A percentile compares a stretch with the other conserved stretches of the same genome.
phyloP scores from a whole-genome alignment of 2,329 filamentous ascomycete genomes.

The Xylaria sp. region DNA sequence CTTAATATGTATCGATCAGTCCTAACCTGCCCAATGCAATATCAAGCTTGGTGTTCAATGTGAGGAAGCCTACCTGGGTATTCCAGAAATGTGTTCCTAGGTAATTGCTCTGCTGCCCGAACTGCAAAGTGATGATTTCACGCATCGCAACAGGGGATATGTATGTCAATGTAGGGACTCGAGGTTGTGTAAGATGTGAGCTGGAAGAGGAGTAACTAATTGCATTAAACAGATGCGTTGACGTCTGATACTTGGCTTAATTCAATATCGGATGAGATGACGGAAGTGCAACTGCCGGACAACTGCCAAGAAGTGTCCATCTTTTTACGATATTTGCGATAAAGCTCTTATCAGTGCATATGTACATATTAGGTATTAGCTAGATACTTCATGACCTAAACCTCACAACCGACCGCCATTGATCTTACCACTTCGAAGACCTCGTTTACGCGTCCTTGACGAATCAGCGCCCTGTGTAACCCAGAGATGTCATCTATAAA shows the following conservation, averaged over 20 bases:
- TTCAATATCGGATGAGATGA: not conserved
- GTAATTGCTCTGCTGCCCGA: constrained; percentile 92
- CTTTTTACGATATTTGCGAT: not conserved
- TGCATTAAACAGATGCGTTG: too few species aligned
- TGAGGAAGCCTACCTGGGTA: constrained; percentile 63
- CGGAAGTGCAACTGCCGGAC: too few species aligned
- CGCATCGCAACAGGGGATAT: constrained; percentile 63
- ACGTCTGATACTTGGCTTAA: not conserved
- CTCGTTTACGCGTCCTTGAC: too few species aligned
- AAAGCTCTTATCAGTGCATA: not conserved
- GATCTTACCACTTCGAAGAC: too few species aligned
- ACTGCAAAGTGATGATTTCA: constrained; percentile 91
- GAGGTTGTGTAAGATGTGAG: not conserved
- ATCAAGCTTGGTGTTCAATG: not conserved
- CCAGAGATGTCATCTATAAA: constrained; percentile 35
- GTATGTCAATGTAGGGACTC: not conserved
- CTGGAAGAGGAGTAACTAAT: too few species aligned
- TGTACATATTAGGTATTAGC: too few species aligned
- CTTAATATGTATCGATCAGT: constrained; percentile 45
- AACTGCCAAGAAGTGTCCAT: not conserved
- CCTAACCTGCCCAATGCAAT: not conserved
- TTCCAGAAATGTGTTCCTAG: constrained; percentile 98
- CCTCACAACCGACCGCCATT: too few species aligned
- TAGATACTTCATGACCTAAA: not conserved
- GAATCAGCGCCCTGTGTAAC: not conserved